Base-by-base conservation (phyloP, 2,329 filamentous ascomycete species). In the Aspergillus fischeri region DNA sequence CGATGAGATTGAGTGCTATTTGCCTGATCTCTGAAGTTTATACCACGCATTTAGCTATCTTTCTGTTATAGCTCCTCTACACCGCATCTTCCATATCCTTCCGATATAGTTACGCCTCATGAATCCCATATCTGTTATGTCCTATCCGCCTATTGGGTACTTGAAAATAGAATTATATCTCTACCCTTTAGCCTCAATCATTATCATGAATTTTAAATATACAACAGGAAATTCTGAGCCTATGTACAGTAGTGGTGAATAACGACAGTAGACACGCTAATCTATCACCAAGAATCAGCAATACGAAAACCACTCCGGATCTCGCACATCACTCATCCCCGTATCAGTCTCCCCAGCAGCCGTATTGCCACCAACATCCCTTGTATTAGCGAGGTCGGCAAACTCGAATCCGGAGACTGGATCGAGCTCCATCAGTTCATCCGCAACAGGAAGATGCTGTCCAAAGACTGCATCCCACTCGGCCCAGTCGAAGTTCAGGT, bases 391-490 rank as follows among this genome's bases (percentile, higher is more conserved):
- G 21, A 70, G 50, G 58, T 73, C 67, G 7, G 66, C 63, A 56
- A 73, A 69, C 27, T 73, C 72, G 41, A 74, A 61, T 2, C 71
- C 71, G 1, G 68, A 60, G 8, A 74, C 70, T 3, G 73, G 70
- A 52, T 78, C 75, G 14, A 77, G 58, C 55, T 77, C 75, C 73
- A 77, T 76, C 11, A 76, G 57, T 38, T 77, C 75, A 57, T 77
- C 75, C 0, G 75, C 71, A 20, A 78, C 73, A 14, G 74, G 74
- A 11, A 78, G 64, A 57, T 78, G 76, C 54, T 78, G 76, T 1
- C 77, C 77, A 52, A 80, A 80, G 2, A 79, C 76, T 6, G 77
- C 74, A 53, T 80, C 77, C 77, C 77, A 80, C 61, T 77, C 72
- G 53, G 79, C 77, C 77, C 77, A 80, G 63, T 80, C 77, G 61